Percentiles rank a stretch among this genome's conserved stretches.
These are phyloP conservation scores for Jamesozyma piceae DNA, from an alignment of 805 yeast genomes.

Conservation along the genomic window DNA sequence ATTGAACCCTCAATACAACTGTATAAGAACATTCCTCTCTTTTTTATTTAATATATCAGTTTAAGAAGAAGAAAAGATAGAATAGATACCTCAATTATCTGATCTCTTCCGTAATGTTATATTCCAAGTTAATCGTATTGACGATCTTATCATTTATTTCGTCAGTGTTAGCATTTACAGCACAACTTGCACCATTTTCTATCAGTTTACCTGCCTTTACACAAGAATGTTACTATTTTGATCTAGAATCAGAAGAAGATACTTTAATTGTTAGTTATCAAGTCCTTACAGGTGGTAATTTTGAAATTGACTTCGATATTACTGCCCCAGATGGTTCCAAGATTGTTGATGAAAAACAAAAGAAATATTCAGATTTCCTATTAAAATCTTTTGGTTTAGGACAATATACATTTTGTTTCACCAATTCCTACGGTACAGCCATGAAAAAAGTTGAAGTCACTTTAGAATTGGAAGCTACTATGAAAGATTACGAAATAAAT, in stretches of 20 bases:
- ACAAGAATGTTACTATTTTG: constrained; percentile 37
- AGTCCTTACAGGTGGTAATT: constrained; percentile 59
- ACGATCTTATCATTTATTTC: constrained; percentile 3
- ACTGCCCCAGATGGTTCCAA: constrained; percentile 44
- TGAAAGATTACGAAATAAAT: constrained; percentile 10
- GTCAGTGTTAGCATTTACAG: constrained; percentile 11
- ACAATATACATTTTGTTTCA: constrained; percentile 58
- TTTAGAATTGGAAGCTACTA: constrained; percentile 37
- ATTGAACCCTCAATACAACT: too few relatives aligned
- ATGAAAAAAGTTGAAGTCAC: constrained; percentile 58
- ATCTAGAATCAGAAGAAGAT: constrained; percentile 31
- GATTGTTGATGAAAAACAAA: constrained; percentile 43
- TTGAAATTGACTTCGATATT: constrained; percentile 56
- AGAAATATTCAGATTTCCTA: constrained; percentile 55
- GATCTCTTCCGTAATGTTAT: neutral
- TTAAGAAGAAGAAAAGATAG: too few relatives aligned
- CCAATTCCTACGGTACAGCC: constrained; percentile 54
- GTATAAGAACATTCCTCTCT: too few relatives aligned
- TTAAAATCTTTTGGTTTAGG: constrained; percentile 50
- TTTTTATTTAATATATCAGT: too few relatives aligned
- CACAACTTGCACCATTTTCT: constrained; percentile 30
- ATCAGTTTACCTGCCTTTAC: constrained; percentile 34
- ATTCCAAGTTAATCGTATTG: constrained; percentile 1
- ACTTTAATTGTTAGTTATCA: constrained; percentile 36
- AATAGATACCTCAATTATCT: neutral